Percentiles rank a stretch among this genome's conserved stretches.
These are phyloP conservation scores for Microascus cirrosus DNA, from an alignment of 2,329 filamentous ascomycete genomes.

Conservation along the genomic window DNA sequence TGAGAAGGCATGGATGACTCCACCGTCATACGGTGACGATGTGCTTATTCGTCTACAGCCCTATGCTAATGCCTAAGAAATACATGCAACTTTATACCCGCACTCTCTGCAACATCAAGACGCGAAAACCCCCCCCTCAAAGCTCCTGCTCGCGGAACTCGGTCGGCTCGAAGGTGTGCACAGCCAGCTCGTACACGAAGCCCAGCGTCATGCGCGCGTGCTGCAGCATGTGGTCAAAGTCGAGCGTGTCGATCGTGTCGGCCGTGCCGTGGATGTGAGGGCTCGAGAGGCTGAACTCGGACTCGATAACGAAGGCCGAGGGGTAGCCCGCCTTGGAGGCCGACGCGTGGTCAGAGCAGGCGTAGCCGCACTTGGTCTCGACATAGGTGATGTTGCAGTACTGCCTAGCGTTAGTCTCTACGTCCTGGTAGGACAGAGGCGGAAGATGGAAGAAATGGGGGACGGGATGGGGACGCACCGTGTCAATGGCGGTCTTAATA, in stretches of 20 bases:
- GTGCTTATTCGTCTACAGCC: background rate
- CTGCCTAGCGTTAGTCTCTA: constrained; percentile 8
- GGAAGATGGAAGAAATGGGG: background rate
- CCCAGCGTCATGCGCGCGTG: constrained; percentile 42
- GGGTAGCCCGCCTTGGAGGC: constrained; percentile 56
- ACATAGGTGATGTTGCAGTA: constrained; percentile 87
- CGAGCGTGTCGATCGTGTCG: constrained; percentile 60
- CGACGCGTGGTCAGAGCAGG: constrained; percentile 65
- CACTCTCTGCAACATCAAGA: background rate
- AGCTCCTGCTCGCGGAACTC: constrained; percentile 16
- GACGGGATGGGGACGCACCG: constrained; percentile 25
- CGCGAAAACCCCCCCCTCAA: constrained; percentile 9
- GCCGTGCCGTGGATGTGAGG: constrained; percentile 64
- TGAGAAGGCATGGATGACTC: background rate
- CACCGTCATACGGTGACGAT: background rate
- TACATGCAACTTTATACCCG: background rate
- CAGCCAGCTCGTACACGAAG: constrained; percentile 41
- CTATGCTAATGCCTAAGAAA: background rate
- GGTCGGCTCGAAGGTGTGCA: constrained; percentile 45
- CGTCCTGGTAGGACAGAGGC: background rate
- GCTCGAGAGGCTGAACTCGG: constrained; percentile 47
- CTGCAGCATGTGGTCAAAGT: constrained; percentile 55
- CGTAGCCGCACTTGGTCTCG: constrained; percentile 81
- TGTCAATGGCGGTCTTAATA: constrained; percentile 77
- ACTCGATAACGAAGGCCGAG: constrained; percentile 53